Base-by-base conservation (phyloP, 2,329 filamentous ascomycete genomes). In the Monosporascus sp. region DNA sequence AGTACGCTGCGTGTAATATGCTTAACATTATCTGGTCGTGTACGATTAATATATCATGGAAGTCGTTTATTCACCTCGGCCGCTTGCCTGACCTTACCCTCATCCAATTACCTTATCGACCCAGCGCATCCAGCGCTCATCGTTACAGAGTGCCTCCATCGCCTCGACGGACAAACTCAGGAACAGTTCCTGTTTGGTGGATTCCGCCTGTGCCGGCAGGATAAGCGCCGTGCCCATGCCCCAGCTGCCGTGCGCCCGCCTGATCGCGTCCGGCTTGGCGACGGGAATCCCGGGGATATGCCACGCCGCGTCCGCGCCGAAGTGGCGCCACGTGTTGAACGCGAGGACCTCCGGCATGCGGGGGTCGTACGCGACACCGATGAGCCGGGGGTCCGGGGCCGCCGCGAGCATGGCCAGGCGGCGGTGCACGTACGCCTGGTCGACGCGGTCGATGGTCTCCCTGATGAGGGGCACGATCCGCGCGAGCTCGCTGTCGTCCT, bases 261-360 rank as follows among this genome's bases (percentile, higher is more conserved):
- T 60, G 17, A 69, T 66, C 6, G 63, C 60, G 58, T 74, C 71
- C 44, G 72, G 63, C 56, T 70, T 72, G 7, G 65, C 55, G 9
- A 67, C 65, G n/a, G 68, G 64, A n/a, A 70, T 62, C 28, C 71
- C 70, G 15, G 68, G 65, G 51, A 68, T 68, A 54, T 57, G 53
- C 58, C 74, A 77, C 55, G 65, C 58, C 5, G 70, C 67, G 54
- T 76, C 72, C 22, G 69, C 72, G 1, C 74, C 74, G 56, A 77
- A 72, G 52, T 70, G 67, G 7, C 72, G 65, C 74, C 74, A 77
- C 5, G 73, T 75, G 56, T 77, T 77, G 65, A 77, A 73, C 11
- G 69, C 68, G 40, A 77, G 65, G 41, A 69, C 65, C 49, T 69
- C 65, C 2, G 71, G 68, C 46, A 70, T 66, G n/a, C 71, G 64